These are phyloP conservation scores for Astraeus odoratus DNA, from an alignment of 768 basidiomycete species.

Conservation along the genomic window DNA sequence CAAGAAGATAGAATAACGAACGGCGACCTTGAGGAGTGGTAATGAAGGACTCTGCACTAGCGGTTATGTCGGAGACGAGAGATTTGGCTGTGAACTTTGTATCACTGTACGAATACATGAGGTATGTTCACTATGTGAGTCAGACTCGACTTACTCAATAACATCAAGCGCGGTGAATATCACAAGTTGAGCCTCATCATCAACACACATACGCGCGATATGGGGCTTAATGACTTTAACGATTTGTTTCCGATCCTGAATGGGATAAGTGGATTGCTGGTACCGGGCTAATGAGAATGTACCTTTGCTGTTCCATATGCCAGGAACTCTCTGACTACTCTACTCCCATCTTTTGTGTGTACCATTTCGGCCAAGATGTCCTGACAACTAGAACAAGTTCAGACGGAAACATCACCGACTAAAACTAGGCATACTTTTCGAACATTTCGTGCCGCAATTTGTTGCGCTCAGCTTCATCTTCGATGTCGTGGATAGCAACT, in stretches of 20 bases:
- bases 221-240: slow-evolving; percentile 87
- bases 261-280: background rate
- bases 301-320: slow-evolving; percentile 81
- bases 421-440: slow-evolving; percentile 48
- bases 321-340: slow-evolving; percentile 79
- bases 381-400: slow-evolving; percentile 48
- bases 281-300: background rate
- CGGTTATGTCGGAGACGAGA: slow-evolving; percentile 62
- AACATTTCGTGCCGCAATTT: slow-evolving; percentile 75
- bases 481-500: slow-evolving; percentile 45
- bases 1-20: slow-evolving; percentile 73
- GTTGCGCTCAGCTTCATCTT: slow-evolving; percentile 62
- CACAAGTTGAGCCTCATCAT: slow-evolving; percentile 86
- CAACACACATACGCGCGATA: slow-evolving; percentile 78
- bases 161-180: slow-evolving; percentile 87
- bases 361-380: slow-evolving; percentile 89
- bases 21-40: slow-evolving; percentile 69
- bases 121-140: background rate
- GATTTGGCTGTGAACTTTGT: slow-evolving; percentile 85
- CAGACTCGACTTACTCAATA: slow-evolving; percentile 58
- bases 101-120: slow-evolving; percentile 46
- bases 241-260: slow-evolving; percentile 84
- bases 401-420: background rate
- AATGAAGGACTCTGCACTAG: slow-evolving; percentile 51
- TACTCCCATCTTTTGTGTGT: slow-evolving; percentile 88